Conservation (phyloP, 2,329 filamentous ascomycete genomes). For the Furcasterigmium furcatum region DNA sequence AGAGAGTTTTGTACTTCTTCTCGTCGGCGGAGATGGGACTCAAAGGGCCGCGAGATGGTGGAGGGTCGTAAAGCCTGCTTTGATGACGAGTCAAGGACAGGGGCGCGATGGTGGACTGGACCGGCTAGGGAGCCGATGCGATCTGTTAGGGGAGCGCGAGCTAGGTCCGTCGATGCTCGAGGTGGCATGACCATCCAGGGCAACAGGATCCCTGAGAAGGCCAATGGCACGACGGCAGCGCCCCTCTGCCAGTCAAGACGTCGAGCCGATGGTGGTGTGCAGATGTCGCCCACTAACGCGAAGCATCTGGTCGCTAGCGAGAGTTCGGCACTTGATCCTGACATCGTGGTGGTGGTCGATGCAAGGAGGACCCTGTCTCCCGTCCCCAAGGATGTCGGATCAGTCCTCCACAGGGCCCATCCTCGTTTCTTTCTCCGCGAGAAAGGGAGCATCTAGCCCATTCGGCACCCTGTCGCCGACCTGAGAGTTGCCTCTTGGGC, state of each 20-base stretch:
- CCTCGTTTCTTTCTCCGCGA: constrained; percentile 1
- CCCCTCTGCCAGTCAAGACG: not conserved
- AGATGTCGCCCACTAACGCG: too few species aligned
- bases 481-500: not conserved
- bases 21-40: not conserved
- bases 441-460: not conserved
- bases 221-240: not conserved
- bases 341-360: not conserved
- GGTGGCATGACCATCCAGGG: too few species aligned
- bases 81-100: constrained; percentile 2
- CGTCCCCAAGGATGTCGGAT: not conserved
- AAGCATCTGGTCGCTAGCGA: too few species aligned
- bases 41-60: not conserved
- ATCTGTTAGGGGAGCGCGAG: not conserved
- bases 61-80: constrained; percentile 1
- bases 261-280: too few species aligned
- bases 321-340: not conserved
- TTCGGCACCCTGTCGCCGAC: not conserved
- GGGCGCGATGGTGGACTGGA: not conserved
- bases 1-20: constrained; percentile 1
- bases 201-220: not conserved
- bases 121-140: not conserved
- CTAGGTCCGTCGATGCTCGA: too few species aligned
- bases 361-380: not conserved
- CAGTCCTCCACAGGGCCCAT: not conserved